Evolutionary conservation across 2,329 filamentous ascomycete genomes (phyloP).

Genomic region (Diplocarpon mali): DNA sequence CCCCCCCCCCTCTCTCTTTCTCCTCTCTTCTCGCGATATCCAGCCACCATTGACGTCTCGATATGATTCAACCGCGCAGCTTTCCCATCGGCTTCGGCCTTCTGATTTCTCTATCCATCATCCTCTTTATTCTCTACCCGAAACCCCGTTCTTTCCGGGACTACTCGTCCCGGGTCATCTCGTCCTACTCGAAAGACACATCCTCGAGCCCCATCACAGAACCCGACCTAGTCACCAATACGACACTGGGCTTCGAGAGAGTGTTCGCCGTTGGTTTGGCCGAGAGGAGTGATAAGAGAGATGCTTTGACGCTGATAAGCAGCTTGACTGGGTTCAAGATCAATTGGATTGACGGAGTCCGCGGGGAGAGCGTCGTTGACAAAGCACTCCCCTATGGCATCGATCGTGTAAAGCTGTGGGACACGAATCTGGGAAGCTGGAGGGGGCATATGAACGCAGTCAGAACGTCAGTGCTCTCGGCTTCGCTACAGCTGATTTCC

Average conservation of each 20-base stretch:
- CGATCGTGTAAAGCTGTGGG: conserved; percentile 5
- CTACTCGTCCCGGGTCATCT: not conserved
- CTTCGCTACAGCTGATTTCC: too few species aligned
- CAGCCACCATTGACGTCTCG: not conserved
- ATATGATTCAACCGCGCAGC: not conserved
- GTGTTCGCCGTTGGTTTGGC: conserved; percentile 37
- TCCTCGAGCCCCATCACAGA: not conserved
- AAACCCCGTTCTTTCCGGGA: not conserved
- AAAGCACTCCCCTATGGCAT: conserved; percentile 31
- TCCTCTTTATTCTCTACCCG: not conserved
- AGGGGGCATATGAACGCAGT: conserved; percentile 32
- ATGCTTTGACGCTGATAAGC: conserved; percentile 35
- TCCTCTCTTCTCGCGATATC: not conserved
- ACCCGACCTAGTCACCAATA: not conserved
- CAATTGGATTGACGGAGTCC: conserved; percentile 34
- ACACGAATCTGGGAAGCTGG: conserved; percentile 33
- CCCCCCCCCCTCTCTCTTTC: not conserved
- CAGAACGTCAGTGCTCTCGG: conserved; percentile 15
- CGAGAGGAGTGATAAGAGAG: conserved; percentile 37
- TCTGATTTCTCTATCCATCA: not conserved
- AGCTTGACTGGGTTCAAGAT: conserved; percentile 33
- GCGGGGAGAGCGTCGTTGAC: conserved; percentile 30
- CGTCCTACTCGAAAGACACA: not conserved
- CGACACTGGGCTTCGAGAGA: conserved; percentile 18
- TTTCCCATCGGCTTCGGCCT: not conserved